phyloP scores from a whole-genome alignment of 805 yeast species.

The Saturnispora hagleri region DNA sequence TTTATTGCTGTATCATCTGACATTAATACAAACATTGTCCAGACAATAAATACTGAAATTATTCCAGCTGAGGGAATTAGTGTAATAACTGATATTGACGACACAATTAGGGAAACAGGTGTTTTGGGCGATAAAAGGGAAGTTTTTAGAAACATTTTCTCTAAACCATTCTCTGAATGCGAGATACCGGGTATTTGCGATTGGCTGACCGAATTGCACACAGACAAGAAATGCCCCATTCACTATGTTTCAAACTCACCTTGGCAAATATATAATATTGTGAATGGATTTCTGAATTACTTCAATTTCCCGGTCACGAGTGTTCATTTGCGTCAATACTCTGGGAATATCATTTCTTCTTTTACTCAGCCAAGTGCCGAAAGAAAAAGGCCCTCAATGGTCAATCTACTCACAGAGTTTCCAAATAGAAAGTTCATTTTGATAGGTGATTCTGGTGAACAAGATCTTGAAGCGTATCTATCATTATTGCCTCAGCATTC shows the following conservation, averaged over 20 bases:
- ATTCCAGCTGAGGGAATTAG: slow-evolving; percentile 46
- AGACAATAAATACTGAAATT: slow-evolving; percentile 36
- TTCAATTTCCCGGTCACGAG: slow-evolving; percentile 70
- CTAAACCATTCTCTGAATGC: slow-evolving; percentile 58
- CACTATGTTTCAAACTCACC: slow-evolving; percentile 97
- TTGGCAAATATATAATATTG: slow-evolving; percentile 68
- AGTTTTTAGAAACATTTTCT: slow-evolving; percentile 67
- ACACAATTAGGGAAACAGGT: slow-evolving; percentile 86
- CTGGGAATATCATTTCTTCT: slow-evolving; percentile 72
- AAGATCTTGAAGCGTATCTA: slow-evolving; percentile 85
- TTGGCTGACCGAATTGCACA: slow-evolving; percentile 54
- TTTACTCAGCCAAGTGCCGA: slow-evolving; percentile 82
- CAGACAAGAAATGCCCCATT: slow-evolving; percentile 39
- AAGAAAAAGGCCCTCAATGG: slow-evolving; percentile 60
- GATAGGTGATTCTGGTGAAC: slow-evolving; percentile 94
- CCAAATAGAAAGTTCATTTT: slow-evolving; percentile 70
- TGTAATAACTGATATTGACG: slow-evolving; percentile 87
- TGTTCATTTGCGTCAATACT: slow-evolving; percentile 77
- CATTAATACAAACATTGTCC: slow-evolving; percentile 38
- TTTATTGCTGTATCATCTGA: slow-evolving; percentile 42
- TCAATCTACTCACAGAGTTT: slow-evolving; percentile 59
- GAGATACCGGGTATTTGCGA: slow-evolving; percentile 62
- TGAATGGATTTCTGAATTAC: slow-evolving; percentile 45
- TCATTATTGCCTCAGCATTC: slow-evolving; percentile 59
- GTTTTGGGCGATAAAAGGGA: slow-evolving; percentile 82